Conservation (phyloP, 2,329 filamentous ascomycete genomes). For the Colletotrichum orchidophilum region DNA sequence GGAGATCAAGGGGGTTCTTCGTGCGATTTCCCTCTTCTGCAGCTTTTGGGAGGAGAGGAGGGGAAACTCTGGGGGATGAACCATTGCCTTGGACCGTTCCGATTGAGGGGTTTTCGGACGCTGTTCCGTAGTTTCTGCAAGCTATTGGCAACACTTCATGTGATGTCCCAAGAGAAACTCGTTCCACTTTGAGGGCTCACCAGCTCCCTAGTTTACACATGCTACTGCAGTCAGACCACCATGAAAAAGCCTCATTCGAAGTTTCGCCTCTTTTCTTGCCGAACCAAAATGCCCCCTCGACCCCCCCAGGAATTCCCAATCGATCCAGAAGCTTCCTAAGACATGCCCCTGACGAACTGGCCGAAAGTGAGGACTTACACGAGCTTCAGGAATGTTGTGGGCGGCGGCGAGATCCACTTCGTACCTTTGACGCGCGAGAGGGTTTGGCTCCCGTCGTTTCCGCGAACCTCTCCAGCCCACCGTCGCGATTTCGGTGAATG, state of each 20-base stretch:
- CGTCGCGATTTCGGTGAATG: constrained; percentile 1
- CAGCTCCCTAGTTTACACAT: not conserved
- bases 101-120: not conserved
- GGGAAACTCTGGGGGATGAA: not conserved
- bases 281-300: not conserved
- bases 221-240: not conserved
- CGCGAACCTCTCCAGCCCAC: constrained; percentile 14
- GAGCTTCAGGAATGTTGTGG: constrained; percentile 12
- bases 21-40: not conserved
- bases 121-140: not conserved
- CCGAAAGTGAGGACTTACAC: not conserved
- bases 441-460: not conserved
- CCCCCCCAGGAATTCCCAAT: not conserved
- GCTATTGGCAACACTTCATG: not conserved
- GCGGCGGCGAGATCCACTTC: not conserved
- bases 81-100: not conserved
- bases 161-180: not conserved
- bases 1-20: constrained; percentile 9
- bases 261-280: not conserved
- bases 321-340: not conserved
- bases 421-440: not conserved
- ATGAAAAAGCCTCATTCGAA: not conserved
- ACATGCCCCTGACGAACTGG: not conserved
- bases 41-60: not conserved
- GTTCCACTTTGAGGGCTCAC: not conserved